These are phyloP conservation scores for Aurantiochytrium sp. DNA, from an alignment of 108 stramenopile genomes.

Conservation along the genomic window DNA sequence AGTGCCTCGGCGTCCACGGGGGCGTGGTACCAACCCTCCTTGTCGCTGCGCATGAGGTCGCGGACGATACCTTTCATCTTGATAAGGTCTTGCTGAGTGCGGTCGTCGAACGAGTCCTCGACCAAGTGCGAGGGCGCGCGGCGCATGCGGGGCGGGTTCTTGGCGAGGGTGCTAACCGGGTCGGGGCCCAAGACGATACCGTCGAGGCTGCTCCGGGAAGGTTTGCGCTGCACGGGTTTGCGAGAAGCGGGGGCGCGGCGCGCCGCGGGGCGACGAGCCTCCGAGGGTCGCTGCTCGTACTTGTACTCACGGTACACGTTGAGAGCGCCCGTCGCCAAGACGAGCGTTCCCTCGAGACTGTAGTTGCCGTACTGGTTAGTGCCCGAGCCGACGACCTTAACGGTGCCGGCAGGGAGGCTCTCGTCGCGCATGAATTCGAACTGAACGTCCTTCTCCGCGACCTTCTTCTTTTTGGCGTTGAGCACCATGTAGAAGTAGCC, in stretches of 20 bases:
- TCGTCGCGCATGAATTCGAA: neutral
- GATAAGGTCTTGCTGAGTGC: neutral
- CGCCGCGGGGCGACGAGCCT: neutral
- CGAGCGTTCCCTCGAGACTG: constrained; percentile 14
- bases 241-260: neutral
- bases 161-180: too few relatives aligned
- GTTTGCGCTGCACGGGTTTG: neutral
- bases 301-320: constrained; percentile 33
- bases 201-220: neutral
- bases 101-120: neutral
- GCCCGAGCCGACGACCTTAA: constrained; percentile 7
- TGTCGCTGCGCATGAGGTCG: neutral
- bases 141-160: constrained; percentile 12
- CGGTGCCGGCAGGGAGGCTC: neutral
- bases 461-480: neutral
- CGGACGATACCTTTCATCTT: neutral
- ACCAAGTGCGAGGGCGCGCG: neutral
- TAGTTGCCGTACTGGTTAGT: constrained; percentile 3
- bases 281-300: neutral
- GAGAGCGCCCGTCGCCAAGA: constrained; percentile 28
- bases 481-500: neutral
- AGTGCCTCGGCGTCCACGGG: constrained; percentile 57
- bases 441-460: constrained; percentile 2
- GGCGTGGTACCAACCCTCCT: constrained; percentile 49
- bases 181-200: neutral